A percentile compares a stretch with the other conserved stretches of the same genome.
phyloP scores from a whole-genome alignment of 768 basidiomycete species.

The Podaxis sp. region DNA sequence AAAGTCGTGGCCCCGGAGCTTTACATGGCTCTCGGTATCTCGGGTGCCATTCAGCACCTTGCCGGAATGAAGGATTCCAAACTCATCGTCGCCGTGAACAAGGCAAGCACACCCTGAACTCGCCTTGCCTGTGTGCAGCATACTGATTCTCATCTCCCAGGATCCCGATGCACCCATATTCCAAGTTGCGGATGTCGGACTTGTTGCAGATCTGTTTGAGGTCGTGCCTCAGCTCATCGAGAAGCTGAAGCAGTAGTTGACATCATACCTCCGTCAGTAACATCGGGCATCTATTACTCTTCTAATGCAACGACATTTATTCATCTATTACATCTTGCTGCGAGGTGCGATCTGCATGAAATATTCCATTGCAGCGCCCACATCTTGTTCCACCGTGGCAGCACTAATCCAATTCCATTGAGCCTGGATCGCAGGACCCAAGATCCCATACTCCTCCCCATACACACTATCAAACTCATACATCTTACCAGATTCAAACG shows the following conservation, averaged over 20 bases:
- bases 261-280: slow-evolving; percentile 7
- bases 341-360: slow-evolving; percentile 7
- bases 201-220: slow-evolving; percentile 92
- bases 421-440: slow-evolving; percentile 38
- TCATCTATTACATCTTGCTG: slow-evolving; percentile 1
- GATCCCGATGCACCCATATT: slow-evolving; percentile 98
- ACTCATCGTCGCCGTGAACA: slow-evolving; percentile 97
- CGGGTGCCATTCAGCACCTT: slow-evolving; percentile 97
- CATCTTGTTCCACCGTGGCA: slow-evolving; percentile 32
- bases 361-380: slow-evolving; percentile 16
- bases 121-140: neutral
- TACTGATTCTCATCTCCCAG: slow-evolving; percentile 35
- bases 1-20: slow-evolving; percentile 97
- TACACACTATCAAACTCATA: slow-evolving; percentile 36
- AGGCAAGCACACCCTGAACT: slow-evolving; percentile 47
- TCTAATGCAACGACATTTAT: slow-evolving; percentile 5
- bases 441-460: slow-evolving; percentile 31
- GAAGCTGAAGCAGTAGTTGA: slow-evolving; percentile 62
- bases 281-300: neutral
- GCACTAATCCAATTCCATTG: slow-evolving; percentile 43
- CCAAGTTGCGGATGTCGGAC: slow-evolving; percentile 94
- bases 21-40: slow-evolving; percentile 96
- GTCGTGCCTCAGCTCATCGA: slow-evolving; percentile 88
- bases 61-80: slow-evolving; percentile 99
- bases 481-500: slow-evolving; percentile 34